Conservation (phyloP, 257 asterid genomes). For the Dorcoceras hygrometricum region DNA sequence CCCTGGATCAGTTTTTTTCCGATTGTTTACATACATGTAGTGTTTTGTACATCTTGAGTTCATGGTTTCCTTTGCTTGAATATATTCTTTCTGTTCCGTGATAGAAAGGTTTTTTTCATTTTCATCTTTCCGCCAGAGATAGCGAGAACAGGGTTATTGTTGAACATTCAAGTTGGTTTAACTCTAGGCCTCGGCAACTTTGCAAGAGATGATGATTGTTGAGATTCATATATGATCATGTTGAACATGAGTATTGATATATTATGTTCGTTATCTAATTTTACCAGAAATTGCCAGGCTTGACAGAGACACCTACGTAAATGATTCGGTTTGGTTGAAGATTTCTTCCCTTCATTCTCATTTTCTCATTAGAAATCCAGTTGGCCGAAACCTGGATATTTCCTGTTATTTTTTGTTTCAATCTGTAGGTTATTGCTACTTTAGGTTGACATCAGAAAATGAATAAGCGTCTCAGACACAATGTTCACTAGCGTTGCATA, state of each 20-base stretch:
- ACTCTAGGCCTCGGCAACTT: constrained; percentile 8
- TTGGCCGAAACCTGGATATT: constrained; percentile 12
- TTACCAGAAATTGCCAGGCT: constrained; percentile 14
- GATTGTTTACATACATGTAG: neutral
- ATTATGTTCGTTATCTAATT: constrained; percentile 13
- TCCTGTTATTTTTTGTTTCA: constrained; percentile 20
- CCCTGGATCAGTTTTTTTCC: constrained; percentile 20
- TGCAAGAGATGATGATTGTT: constrained; percentile 19
- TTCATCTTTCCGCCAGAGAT: neutral
- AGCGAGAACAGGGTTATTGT: constrained; percentile 2
- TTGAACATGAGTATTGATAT: constrained; percentile 8
- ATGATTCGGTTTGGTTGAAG: constrained; percentile 4
- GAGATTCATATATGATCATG: constrained; percentile 17
- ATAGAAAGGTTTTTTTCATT: constrained; percentile 11
- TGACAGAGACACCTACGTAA: constrained; percentile 17
- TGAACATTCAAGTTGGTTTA: constrained; percentile 11
- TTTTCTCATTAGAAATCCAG: constrained; percentile 18
- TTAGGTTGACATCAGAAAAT: constrained; percentile 6
- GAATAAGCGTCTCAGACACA: neutral
- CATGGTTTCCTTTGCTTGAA: constrained; percentile 7
- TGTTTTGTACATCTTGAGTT: constrained; percentile 1
- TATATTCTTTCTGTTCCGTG: constrained; percentile 3
- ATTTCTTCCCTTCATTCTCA: constrained; percentile 15
- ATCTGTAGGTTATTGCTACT: constrained; percentile 16
- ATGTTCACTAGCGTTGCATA: constrained; percentile 14